phyloP scores from a whole-genome alignment of 2,329 filamentous ascomycete genomes.

The Alternaria burnsii region DNA sequence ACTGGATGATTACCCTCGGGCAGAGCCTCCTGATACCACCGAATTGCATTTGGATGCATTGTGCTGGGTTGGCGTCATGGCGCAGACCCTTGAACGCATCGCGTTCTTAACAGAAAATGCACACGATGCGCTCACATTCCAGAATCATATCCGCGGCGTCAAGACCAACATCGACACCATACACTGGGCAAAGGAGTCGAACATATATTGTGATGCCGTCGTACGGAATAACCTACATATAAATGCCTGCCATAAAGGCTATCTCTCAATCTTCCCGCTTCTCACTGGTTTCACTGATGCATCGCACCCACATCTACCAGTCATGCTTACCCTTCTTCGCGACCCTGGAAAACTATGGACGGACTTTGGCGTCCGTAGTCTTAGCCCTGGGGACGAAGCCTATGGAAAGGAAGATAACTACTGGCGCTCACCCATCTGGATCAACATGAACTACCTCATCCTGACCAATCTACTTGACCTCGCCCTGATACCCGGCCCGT shows the following conservation, averaged over 20 bases:
- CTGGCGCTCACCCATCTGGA: slow-evolving; percentile 94
- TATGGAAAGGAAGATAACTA: slow-evolving; percentile 94
- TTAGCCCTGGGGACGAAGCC: slow-evolving; percentile 79
- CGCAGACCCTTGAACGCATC: slow-evolving; percentile 78
- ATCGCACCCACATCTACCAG: slow-evolving; percentile 75
- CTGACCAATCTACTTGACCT: slow-evolving; percentile 71
- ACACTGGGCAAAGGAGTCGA: slow-evolving; percentile 84
- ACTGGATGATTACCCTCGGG: slow-evolving; percentile 90
- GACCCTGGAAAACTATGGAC: slow-evolving; percentile 87
- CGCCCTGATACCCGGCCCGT: slow-evolving; percentile 63
- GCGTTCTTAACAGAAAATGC: slow-evolving; percentile 73
- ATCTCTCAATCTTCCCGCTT: slow-evolving; percentile 91
- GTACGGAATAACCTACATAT: slow-evolving; percentile 85
- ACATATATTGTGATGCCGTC: slow-evolving; percentile 89
- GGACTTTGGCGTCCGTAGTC: slow-evolving; percentile 81
- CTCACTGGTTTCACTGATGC: slow-evolving; percentile 78
- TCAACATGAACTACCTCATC: slow-evolving; percentile 93
- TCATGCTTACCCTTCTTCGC: slow-evolving; percentile 76
- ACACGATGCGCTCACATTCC: slow-evolving; percentile 77
- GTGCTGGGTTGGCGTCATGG: slow-evolving; percentile 96
- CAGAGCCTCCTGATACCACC: slow-evolving; percentile 88
- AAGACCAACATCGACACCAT: slow-evolving; percentile 84
- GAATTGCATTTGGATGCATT: slow-evolving; percentile 94
- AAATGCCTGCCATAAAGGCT: slow-evolving; percentile 92
- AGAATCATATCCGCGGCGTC: slow-evolving; percentile 74